Evolutionary conservation across 257 asterid genomes (phyloP), one percentile per base, ranked within the genome.

Genomic region (Ilex aquifolium): DNA sequence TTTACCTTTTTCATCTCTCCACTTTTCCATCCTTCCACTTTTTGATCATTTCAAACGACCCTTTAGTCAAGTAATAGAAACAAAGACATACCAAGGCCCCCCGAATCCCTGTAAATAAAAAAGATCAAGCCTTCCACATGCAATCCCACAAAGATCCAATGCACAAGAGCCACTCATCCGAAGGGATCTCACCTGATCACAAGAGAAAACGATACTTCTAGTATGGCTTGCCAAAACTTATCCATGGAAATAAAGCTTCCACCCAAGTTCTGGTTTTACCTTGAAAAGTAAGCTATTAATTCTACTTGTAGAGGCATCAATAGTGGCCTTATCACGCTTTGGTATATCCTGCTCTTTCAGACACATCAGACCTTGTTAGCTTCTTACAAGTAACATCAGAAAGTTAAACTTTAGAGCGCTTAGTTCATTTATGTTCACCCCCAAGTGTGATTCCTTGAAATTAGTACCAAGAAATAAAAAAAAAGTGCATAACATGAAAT

Each of bases 161-260:
- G 97, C 97, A 77, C 95, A 85, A 30, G 97, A 90, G 62, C 97
- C 95, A 71, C 84, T 81, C 95, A 87, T 90, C 31, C 95, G 83
- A 7, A 90, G 71, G 57, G 97, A 90, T 72, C 95, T 79, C 58
- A 90, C 97, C 97, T 87, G 80, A 65, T 69, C 57, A 65, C 48
- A 51, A 7, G 55, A 61, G 17, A 69, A 66, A 54, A 70, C 17
- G 56, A 31, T 17, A 65, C 63, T 73, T 68, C 53, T 27, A 51
- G 17, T 27, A 46, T 10, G 52, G n/a, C 4, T 50, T 51, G n/a
- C 56, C 3, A 12, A 15, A n/a, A 46, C 32, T 44, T 10, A 49
- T 10, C 44, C 53, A 40, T 62, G 46, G 65, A 44, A 54, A 65
- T 31, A 17, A 63, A 17, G 44, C 29, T 30, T 63, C 27, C 60